Base-by-base conservation (phyloP, 129 eudicot genomes). In the Escallonia rubra region DNA sequence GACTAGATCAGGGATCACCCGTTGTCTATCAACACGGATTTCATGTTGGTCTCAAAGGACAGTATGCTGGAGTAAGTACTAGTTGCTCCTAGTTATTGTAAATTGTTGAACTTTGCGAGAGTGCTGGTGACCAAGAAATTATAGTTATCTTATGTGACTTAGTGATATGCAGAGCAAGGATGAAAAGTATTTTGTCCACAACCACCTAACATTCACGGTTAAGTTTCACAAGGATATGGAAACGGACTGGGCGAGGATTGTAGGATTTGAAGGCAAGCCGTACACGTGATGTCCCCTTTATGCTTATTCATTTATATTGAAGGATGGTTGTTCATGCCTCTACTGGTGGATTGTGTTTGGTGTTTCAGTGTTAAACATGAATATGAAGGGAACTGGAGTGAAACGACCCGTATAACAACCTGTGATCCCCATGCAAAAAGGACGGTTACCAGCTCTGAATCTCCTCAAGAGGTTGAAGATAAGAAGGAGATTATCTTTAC, bases 341-440 rank as follows among this genome's bases (percentile, higher is more conserved):
- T 41, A 48, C 1, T 64, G 48, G 15, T 61, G n/a, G 2, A 43
- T 39, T 65, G 45, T 63, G n/a, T 72, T 69, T 65, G 54, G 69
- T 68, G 34, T 43, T 71, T 41, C 81, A 87, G 94, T 67, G 84
- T 87, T 15, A 80, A 72, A 48, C 94, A 87, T 73, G 82, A 77
- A 60, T 87, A 83, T 47, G 87, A 87, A 59, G 89, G 94, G 12
- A 43, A 76, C 11, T 83, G 84, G 82, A 83, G 12, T 46, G 76
- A 67, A 3, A 80, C 78, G 60, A 83, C 82, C 44, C 86, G 84
- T 46, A 56, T 86, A 66, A 80, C 82, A 3, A 83, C 94, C 16
- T 86, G 94, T 64, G 86, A 86, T 67, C 86, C 93, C 23, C 93
- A 86, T 77, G 84, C 88, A 61, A 87, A 74, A 67, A 86, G 81